Evolutionary conservation across 2,329 filamentous ascomycete species (phyloP), one percentile per base, ranked within the genome.

Genomic region (Mollisiaceae sp.): DNA sequence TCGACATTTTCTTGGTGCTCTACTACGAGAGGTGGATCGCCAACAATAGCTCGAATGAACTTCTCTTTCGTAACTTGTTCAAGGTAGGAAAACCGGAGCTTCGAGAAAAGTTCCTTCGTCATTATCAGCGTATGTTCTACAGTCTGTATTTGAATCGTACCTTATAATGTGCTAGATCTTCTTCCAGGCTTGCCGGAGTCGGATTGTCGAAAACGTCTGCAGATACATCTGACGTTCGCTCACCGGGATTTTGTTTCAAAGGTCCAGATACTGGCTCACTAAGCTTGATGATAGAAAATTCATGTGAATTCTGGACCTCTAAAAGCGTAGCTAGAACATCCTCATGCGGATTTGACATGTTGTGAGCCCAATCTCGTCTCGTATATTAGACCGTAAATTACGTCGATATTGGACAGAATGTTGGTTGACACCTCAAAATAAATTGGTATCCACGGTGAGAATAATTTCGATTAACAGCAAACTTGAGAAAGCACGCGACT

Each of bases 11-110:
- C 94, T 72, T 89, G 86, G 52, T 89, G 87, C 47, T 90, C 90
- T 65, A 97, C 91, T 55, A 98, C 90, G 18, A 94, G 84, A 0
- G 94, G 95, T 58, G 94, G 93, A 69, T 97, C 92, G 69, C 92
- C 93, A 18, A 96, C 93, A 72, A 98, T 96, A 69, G 92, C 90
- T 71, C 93, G 92, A 62, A 99, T 89, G 78, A 97, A 98, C 75
- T 97, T 97, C 78, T 99, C 95, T 80, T 98, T 99, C 54, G 94
- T 98, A 68, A 98, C 93, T 82, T 98, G 95, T 79, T 99, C 95
- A 72, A 97, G 91, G 79, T 98, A 98, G 70, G 92, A 96, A 82
- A 98, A 98, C 72, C 94, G 92, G 45, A 98, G 85, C 80, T 99
- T 98, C 50, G 93, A 91, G 79, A 98, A 99, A 22, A 98, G 86